Conservation (phyloP, 805 yeast genomes). For the Wickerhamomyces bisporus region DNA sequence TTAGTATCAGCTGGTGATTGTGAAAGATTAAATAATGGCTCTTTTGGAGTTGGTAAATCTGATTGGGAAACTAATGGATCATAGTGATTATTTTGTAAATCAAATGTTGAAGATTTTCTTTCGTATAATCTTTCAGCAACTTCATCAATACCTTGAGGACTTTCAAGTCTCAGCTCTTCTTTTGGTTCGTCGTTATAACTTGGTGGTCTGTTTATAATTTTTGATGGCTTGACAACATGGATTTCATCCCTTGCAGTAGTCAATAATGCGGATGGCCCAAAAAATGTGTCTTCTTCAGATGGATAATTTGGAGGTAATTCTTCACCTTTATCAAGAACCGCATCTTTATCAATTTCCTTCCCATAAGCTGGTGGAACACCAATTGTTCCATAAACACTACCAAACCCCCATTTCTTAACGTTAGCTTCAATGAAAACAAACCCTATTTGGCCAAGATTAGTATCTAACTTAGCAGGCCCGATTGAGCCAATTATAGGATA, state of each 20-base stretch:
- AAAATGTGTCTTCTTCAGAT: conserved; percentile 55
- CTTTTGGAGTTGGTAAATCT: not conserved
- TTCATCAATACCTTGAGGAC: conserved; percentile 6
- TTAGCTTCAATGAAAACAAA: conserved; percentile 79
- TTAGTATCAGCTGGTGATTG: not conserved
- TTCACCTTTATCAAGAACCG: conserved; percentile 65
- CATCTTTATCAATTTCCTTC: conserved; percentile 38
- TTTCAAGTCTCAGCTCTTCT: conserved; percentile 2
- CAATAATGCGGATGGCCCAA: conserved; percentile 37
- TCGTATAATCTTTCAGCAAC: conserved; percentile 25
- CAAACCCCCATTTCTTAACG: conserved; percentile 83
- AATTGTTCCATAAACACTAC: conserved; percentile 33
- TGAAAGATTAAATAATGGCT: not conserved
- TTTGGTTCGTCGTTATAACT: conserved; percentile 23
- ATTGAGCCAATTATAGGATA: conserved; percentile 35
- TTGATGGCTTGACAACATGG: conserved; percentile 6
- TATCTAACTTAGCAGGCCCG: conserved; percentile 36
- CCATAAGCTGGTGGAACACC: conserved; percentile 44
- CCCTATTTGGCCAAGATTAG: conserved; percentile 73
- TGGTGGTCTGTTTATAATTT: conserved; percentile 18
- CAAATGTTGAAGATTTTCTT: conserved; percentile 29
- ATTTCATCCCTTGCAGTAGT: not conserved
- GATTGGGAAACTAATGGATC: conserved; percentile 4
- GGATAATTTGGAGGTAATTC: conserved; percentile 70
- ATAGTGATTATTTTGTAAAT: conserved; percentile 25